phyloP scores from a whole-genome alignment of 768 basidiomycete genomes.

The Neoboletus magnificus region DNA sequence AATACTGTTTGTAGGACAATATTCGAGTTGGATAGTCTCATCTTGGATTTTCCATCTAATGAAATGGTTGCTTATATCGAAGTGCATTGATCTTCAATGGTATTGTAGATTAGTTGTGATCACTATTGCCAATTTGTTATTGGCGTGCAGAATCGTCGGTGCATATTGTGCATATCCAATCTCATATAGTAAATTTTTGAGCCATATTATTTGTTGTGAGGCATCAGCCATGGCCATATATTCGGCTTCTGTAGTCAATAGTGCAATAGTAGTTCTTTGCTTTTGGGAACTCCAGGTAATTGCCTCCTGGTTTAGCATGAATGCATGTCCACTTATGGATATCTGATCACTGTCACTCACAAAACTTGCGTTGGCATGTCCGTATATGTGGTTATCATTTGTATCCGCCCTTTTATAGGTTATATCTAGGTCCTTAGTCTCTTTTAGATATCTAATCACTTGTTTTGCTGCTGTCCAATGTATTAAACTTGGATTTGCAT shows the following conservation, averaged over 20 bases:
- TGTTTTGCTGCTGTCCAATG: conserved; percentile 16
- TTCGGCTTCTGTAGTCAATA: neutral
- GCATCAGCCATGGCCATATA: neutral
- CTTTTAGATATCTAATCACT: conserved; percentile 15
- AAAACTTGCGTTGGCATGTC: neutral
- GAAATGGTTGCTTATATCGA: no score
- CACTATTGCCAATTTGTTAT: no score
- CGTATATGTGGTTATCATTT: neutral
- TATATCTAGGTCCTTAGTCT: neutral
- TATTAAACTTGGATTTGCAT: neutral
- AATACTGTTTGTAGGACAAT: no score
- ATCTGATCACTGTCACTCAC: neutral
- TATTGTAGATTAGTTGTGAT: no score
- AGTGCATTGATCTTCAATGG: no score
- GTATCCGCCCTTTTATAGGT: neutral
- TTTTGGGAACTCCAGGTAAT: neutral
- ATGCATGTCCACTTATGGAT: neutral
- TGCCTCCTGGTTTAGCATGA: neutral
- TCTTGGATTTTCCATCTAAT: no score
- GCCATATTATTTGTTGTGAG: neutral
- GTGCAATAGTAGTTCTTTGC: no score
- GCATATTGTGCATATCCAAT: no score
- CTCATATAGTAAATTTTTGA: neutral
- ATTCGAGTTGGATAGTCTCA: no score
- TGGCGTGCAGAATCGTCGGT: no score